Conservation (phyloP, 345 rosid species). For the Brassica cretica region DNA sequence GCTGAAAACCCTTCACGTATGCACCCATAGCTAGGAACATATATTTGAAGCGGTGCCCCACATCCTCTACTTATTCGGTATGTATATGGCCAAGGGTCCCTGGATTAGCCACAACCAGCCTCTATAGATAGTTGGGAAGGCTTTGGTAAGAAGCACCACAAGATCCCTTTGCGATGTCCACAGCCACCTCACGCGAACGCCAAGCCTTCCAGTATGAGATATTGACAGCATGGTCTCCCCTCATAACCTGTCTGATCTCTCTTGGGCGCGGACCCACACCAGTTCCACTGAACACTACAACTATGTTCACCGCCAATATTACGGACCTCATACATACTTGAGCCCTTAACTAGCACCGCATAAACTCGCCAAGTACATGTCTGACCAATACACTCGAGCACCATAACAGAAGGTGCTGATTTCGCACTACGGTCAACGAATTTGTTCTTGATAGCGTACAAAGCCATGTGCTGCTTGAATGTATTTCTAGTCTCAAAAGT, state of each 20-base stretch:
- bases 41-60: not conserved
- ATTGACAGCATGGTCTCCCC: not conserved
- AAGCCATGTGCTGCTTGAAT: not conserved
- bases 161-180: not conserved
- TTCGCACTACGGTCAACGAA: not conserved
- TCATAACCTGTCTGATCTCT: not conserved
- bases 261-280: not conserved
- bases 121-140: not conserved
- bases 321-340: not conserved
- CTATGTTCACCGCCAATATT: not conserved
- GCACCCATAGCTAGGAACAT: not conserved
- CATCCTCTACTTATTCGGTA: not conserved
- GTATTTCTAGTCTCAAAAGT: too few species aligned
- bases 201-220: not conserved
- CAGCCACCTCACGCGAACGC: not conserved
- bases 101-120: not conserved
- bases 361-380: not conserved
- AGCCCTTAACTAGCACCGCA: not conserved
- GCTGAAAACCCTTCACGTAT: not conserved
- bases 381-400: not conserved
- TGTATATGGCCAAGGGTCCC: not conserved
- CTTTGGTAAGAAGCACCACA: not conserved
- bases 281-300: not conserved
- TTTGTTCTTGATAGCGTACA: not conserved
- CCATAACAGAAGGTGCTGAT: not conserved